phyloP scores from a whole-genome alignment of 2,329 filamentous ascomycete genomes.

The Sclerotinia subarctica region DNA sequence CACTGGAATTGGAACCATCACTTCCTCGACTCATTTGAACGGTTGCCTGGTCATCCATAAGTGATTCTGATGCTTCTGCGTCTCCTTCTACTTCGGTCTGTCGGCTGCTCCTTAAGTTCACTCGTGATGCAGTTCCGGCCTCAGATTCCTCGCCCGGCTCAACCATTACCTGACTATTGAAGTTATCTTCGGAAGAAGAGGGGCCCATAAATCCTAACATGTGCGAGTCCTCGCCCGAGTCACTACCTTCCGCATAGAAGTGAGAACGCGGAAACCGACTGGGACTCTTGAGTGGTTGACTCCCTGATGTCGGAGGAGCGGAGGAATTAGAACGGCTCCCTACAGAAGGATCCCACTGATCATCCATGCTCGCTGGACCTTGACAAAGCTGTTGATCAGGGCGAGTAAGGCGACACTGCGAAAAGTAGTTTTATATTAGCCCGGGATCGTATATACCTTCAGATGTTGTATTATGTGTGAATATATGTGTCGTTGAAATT shows the following conservation, averaged over 20 bases:
- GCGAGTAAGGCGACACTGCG: background rate
- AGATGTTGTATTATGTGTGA: background rate
- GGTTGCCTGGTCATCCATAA: slow-evolving; percentile 18
- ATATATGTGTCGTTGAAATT: background rate
- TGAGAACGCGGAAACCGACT: slow-evolving; percentile 18
- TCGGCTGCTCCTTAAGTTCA: background rate
- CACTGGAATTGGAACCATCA: slow-evolving; percentile 5
- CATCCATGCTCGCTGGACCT: slow-evolving; percentile 8
- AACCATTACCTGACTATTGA: slow-evolving; percentile 20
- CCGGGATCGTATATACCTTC: background rate
- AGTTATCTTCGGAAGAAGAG: slow-evolving; percentile 21
- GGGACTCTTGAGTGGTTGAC: slow-evolving; percentile 11
- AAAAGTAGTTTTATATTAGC: background rate
- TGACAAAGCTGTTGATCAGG: background rate
- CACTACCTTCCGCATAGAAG: slow-evolving; percentile 19
- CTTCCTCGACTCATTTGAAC: slow-evolving; percentile 16
- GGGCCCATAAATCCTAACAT: slow-evolving; percentile 18
- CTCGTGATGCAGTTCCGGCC: background rate
- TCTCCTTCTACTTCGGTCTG: slow-evolving; percentile 7
- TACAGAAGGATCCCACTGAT: slow-evolving; percentile 4
- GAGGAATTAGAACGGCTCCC: slow-evolving; percentile 4
- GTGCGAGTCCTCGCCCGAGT: slow-evolving; percentile 20
- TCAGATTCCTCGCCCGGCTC: slow-evolving; percentile 14
- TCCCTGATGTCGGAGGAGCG: background rate
- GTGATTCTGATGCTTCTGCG: background rate